Conservation (phyloP, 192 early-diverging fungal species). For the Coemansia sp. region DNA sequence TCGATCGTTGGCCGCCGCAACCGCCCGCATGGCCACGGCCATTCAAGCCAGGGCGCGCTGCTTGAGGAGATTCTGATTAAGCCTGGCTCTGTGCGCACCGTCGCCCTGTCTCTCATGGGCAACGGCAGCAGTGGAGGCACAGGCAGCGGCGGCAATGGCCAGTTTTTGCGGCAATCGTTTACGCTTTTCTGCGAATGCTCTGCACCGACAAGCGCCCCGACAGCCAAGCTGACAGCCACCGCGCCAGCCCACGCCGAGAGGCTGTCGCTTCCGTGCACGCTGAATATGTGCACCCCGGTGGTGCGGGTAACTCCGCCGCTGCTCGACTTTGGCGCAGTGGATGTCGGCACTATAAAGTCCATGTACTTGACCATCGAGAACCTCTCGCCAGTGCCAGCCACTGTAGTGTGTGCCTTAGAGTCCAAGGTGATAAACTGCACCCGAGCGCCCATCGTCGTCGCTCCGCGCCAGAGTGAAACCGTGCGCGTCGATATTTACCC, state of each 20-base stretch:
- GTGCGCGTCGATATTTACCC: constrained; percentile 94
- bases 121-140: constrained; percentile 34
- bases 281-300: constrained; percentile 88
- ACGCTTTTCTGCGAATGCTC: constrained; percentile 63
- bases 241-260: constrained; percentile 49
- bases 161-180: constrained; percentile 64
- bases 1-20: neutral
- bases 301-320: constrained; percentile 79
- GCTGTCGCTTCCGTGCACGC: constrained; percentile 80
- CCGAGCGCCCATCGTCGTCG: constrained; percentile 59
- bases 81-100: constrained; percentile 76
- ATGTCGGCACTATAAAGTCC: constrained; percentile 90
- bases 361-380: constrained; percentile 78
- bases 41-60: constrained; percentile 20
- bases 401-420: constrained; percentile 79
- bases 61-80: constrained; percentile 81
- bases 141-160: constrained; percentile 56
- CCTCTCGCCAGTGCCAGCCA: constrained; percentile 78
- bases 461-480: constrained; percentile 70
- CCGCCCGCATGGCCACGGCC: neutral
- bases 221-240: constrained; percentile 50
- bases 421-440: constrained; percentile 93
- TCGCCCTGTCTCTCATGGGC: constrained; percentile 71
- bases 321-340: constrained; percentile 93
- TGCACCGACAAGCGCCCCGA: constrained; percentile 30